These are phyloP conservation scores for Gymnopilus junonius DNA, from an alignment of 768 basidiomycete genomes.

Conservation along the genomic window DNA sequence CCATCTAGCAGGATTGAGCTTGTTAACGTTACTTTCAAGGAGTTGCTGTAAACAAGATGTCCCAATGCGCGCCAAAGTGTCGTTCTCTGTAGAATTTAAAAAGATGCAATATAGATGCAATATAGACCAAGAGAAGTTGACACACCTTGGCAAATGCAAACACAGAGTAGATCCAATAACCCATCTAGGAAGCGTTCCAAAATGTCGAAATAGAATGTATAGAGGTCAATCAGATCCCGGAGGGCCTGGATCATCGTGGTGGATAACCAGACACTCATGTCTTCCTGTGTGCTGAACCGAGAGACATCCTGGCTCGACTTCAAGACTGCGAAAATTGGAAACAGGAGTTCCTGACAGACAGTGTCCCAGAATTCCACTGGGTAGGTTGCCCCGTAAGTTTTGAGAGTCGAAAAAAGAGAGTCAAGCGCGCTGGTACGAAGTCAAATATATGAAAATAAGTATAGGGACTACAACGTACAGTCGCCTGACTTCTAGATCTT, in stretches of 20 bases:
- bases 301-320: slow-evolving; percentile 92
- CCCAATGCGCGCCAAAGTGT: slow-evolving; percentile 95
- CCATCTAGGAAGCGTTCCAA: slow-evolving; percentile 91
- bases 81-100: slow-evolving; percentile 72
- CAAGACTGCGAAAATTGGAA: slow-evolving; percentile 97
- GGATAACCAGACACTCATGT: slow-evolving; percentile 99
- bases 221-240: slow-evolving; percentile 92
- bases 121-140: neutral
- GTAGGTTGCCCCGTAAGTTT: slow-evolving; percentile 85
- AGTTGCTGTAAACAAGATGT: slow-evolving; percentile 98
- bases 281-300: slow-evolving; percentile 94
- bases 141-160: slow-evolving; percentile 98
- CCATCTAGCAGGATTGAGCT: slow-evolving; percentile 86
- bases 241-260: slow-evolving; percentile 99
- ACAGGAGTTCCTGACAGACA: slow-evolving; percentile 94
- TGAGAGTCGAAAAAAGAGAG: slow-evolving; percentile 92
- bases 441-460: slow-evolving; percentile 1
- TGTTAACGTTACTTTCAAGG: slow-evolving; percentile 89
- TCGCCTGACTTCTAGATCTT: slow-evolving; percentile 95
- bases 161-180: slow-evolving; percentile 89
- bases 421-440: slow-evolving; percentile 80
- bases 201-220: slow-evolving; percentile 93
- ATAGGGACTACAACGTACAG: slow-evolving; percentile 61
- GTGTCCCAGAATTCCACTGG: slow-evolving; percentile 96
- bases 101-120: neutral